Base-by-base conservation (phyloP, 768 basidiomycete species). In the Hypholoma sublateritium region DNA sequence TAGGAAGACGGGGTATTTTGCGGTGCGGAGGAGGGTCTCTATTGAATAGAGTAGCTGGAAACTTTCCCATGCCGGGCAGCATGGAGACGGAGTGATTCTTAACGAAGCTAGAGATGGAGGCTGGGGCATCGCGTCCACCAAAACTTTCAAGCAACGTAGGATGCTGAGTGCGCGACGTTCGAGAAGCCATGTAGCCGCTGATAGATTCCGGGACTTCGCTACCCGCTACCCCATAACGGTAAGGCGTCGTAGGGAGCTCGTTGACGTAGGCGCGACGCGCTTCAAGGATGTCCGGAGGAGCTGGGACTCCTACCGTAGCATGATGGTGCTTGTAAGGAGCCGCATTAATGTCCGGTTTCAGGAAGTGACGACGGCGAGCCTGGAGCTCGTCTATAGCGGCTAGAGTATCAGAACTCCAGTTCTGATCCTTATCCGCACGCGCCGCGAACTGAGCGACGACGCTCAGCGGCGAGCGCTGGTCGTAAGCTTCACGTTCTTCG, bases 61-160 rank as follows among this genome's bases (percentile, higher is more conserved):
- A 54, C 11, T 28, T 24, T 11, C 53, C 53, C 24, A 56, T 37
- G 1, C 54, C 59, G 16, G 61, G 61, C 22, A 62, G 24, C 5
- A 55, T 14, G 0, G 61, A 57, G 3, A 62, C 46, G 22, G 55
- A 22, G 42, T 62, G 61, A 12, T n/a, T 37, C 6, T 22, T n/a
- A 19, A 44, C 39, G 8, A 58, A 46, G 17, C 50, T 17, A 2
- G 57, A 58, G 36, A 58, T 48, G 11, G 57, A 58, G 0, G 34
- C 4, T 1, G 57, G 57, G 7, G 37, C 22, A 22, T 17, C 3
- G 2, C n/a, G 3, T 32, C 35, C 8, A 36, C 8, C 35, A 7
- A 36, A 14, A n/a, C n/a, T n/a, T n/a, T n/a, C 14, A 36, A 14
- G 35, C 35, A 36, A 36, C 8, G 35, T 14, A 7, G 35, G 35